phyloP scores from a whole-genome alignment of 345 rosid species.

The Fremontodendron californicum region DNA sequence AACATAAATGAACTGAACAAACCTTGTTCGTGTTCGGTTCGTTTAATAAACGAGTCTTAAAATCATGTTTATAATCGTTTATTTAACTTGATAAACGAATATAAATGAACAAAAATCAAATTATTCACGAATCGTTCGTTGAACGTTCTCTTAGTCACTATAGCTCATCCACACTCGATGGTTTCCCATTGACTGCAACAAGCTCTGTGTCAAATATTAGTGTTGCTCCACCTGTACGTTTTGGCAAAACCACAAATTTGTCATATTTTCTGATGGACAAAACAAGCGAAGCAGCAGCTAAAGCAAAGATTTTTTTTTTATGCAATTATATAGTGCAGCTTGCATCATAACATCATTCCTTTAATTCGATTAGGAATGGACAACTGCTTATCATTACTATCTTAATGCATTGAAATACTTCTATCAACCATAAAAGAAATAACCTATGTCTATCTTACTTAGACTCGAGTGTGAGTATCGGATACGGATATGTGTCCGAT shows the following conservation, averaged over 20 bases:
- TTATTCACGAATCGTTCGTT: no score
- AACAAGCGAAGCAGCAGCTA: neutral
- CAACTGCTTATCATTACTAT: neutral
- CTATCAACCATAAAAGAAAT: neutral
- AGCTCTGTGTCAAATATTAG: constrained; percentile 87
- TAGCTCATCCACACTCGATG: constrained; percentile 43
- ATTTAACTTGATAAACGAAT: no score
- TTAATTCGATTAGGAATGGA: neutral
- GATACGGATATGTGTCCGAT: no score
- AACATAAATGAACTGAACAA: no score
- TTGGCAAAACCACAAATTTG: neutral
- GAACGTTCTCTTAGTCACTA: constrained; percentile 23
- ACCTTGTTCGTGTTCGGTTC: no score
- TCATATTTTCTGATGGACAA: neutral
- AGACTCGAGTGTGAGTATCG: no score
- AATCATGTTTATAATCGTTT: no score
- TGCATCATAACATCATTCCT: neutral
- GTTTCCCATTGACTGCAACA: constrained; percentile 71
- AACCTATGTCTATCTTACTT: no score
- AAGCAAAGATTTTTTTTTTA: neutral
- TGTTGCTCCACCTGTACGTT: constrained; percentile 81
- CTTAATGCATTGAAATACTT: neutral
- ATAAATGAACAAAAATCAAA: no score
- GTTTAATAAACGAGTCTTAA: no score
- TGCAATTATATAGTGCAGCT: neutral